Conservation (phyloP, 495 filamentous ascomycete species). For the Aspergillus incahuasiensis region DNA sequence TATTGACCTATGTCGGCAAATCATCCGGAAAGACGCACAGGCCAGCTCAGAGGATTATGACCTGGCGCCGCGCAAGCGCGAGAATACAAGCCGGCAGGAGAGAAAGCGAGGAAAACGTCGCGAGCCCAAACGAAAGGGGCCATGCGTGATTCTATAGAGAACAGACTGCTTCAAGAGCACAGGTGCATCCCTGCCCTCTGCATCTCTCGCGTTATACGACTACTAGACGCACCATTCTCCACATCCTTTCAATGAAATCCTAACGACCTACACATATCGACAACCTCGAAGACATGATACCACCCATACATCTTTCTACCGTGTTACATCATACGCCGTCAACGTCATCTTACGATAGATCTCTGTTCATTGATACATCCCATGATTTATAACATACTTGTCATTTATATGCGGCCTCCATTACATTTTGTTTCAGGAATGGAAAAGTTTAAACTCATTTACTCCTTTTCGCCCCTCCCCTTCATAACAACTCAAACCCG, state of each 20-base stretch:
- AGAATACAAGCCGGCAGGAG: conserved; percentile 28
- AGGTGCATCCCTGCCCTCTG: not conserved
- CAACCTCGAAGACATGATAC: conserved; percentile 11
- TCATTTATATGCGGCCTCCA: not conserved
- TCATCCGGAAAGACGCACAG: conserved; percentile 67
- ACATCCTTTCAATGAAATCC: conserved; percentile 3
- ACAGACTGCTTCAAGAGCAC: not conserved
- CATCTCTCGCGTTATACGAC: not conserved
- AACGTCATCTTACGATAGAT: conserved; percentile 21
- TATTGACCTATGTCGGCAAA: conserved; percentile 86
- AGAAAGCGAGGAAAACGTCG: conserved; percentile 30
- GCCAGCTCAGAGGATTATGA: conserved; percentile 38
- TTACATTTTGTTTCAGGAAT: conserved; percentile 10
- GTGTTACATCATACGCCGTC: conserved; percentile 19
- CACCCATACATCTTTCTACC: not conserved
- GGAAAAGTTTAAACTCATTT: conserved; percentile 14
- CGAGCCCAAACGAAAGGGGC: conserved; percentile 27
- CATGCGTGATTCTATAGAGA: conserved; percentile 43
- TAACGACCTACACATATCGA: conserved; percentile 12
- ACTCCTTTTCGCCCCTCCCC: not conserved
- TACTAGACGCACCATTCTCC: not conserved
- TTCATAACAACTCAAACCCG: too few species aligned
- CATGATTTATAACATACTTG: not conserved
- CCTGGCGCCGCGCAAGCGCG: conserved; percentile 30
- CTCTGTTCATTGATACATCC: conserved; percentile 18